These are phyloP conservation scores for Amanita rubescens DNA, from an alignment of 768 basidiomycete genomes.

Conservation along the genomic window DNA sequence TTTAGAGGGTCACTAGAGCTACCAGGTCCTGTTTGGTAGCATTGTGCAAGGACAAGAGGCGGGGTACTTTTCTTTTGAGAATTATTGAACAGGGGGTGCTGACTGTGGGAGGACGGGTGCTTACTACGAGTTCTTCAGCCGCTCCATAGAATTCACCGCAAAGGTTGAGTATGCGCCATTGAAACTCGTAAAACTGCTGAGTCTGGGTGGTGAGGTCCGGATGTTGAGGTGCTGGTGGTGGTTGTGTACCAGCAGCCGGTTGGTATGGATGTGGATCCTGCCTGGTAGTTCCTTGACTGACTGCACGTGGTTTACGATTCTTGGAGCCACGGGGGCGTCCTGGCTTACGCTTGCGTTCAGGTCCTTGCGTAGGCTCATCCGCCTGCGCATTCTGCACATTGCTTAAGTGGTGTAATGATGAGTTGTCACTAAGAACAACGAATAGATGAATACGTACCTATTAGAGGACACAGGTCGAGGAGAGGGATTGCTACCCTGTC, in stretches of 20 bases:
- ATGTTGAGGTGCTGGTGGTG: slow-evolving; percentile 31
- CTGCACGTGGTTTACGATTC: slow-evolving; percentile 46
- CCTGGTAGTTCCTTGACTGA: slow-evolving; percentile 22
- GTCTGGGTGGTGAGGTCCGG: slow-evolving; percentile 55
- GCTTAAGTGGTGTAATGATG: slow-evolving; percentile 9
- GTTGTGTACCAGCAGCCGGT: slow-evolving; percentile 22
- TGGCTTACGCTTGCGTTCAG: slow-evolving; percentile 59
- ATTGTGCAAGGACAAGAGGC: slow-evolving; percentile 70
- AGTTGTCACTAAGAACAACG: background rate
- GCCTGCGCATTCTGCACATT: slow-evolving; percentile 13
- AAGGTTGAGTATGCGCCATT: slow-evolving; percentile 76
- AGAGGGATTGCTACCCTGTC: slow-evolving; percentile 30
- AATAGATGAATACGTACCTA: slow-evolving; percentile 17
- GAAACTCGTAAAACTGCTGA: slow-evolving; percentile 79
- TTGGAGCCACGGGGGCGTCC: slow-evolving; percentile 78
- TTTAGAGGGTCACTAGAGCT: slow-evolving; percentile 65
- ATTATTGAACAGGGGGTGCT: slow-evolving; percentile 10
- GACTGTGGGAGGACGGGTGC: slow-evolving; percentile 21
- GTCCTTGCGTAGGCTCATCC: slow-evolving; percentile 20
- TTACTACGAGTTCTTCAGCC: slow-evolving; percentile 75
- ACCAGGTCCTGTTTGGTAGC: slow-evolving; percentile 65
- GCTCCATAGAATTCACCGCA: slow-evolving; percentile 84
- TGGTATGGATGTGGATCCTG: slow-evolving; percentile 36
- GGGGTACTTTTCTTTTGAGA: slow-evolving; percentile 44
- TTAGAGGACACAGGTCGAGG: slow-evolving; percentile 27